Evolutionary conservation across 2,329 filamentous ascomycete genomes (phyloP), one percentile per base, ranked within the genome.

Genomic region (Purpureocillium takamizusanense): DNA sequence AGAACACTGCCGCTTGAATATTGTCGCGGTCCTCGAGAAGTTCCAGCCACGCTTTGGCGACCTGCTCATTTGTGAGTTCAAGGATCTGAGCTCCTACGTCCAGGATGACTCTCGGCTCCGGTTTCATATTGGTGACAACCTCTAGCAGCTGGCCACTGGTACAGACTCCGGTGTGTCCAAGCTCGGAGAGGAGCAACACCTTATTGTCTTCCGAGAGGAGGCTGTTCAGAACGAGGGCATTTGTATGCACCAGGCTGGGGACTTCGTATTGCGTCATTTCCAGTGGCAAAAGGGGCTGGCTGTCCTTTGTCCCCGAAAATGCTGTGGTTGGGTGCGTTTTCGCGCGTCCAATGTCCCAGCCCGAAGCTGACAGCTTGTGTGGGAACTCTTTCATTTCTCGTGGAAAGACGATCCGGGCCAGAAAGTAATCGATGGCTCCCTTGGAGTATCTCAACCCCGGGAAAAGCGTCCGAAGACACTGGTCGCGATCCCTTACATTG

Each of bases 11-110:
- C 0, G 48, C 55, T 14, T 52, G 33, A 1, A 42, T 41, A 5
- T 31, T 15, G 1, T 29, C 16, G 2, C 23, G 4, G 17, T 33
- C 39, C 7, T 41, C 11, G 1, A 21, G 13, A 10, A 43, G 3
- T 0, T 40, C 13, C 2, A 85, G 53, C 79, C 78, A 84, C 1
- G 46, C 39, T 11, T 48, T 41, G 0, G 76, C 76, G 2, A 83
- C 61, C 2, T 69, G 56, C 0, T 59, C 4, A 44, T 84, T 84
- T 23, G 60, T 62, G 0, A 80, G 54, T 29, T 86, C 81, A 0
- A 87, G 51, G 5, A 87, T 73, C 35, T 80, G 76, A 0, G 83
- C 82, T 0, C 83, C 83, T 0, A 82, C 81, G 46, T 88, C 82
- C 0, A 87, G 63, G 1, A 87, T 69, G 0, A 86, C 80, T 3